Percentiles rank a stretch among this genome's conserved stretches.
These are phyloP conservation scores for Amphichorda felina DNA, from an alignment of 2,329 filamentous ascomycete species.

Conservation along the genomic window DNA sequence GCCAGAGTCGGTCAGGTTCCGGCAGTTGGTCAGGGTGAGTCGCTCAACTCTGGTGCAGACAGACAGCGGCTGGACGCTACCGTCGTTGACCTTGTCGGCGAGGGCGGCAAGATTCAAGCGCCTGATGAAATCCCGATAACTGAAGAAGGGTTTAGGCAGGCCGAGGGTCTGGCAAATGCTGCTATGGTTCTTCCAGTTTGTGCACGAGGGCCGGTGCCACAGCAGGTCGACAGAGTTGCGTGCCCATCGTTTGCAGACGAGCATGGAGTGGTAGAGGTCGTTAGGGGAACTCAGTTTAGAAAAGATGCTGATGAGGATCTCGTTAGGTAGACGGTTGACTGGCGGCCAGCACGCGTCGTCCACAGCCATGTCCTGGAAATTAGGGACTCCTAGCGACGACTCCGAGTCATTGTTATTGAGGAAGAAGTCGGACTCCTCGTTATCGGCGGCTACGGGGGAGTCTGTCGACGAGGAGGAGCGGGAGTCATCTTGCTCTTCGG, in stretches of 20 bases:
- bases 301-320: conserved; percentile 91
- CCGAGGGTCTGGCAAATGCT: conserved; percentile 71
- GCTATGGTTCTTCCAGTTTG: conserved; percentile 70
- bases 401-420: conserved; percentile 82
- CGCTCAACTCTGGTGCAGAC: conserved; percentile 87
- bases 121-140: conserved; percentile 83
- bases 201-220: conserved; percentile 90
- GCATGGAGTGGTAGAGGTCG: conserved; percentile 80
- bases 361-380: conserved; percentile 62
- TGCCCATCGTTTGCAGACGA: conserved; percentile 91
- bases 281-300: conserved; percentile 63
- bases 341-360: conserved; percentile 62
- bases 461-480: conserved; percentile 55
- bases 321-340: conserved; percentile 76
- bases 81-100: conserved; percentile 68
- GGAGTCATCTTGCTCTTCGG: conserved; percentile 36
- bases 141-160: conserved; percentile 65
- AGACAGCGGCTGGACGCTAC: conserved; percentile 70
- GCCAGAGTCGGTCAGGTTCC: conserved; percentile 71
- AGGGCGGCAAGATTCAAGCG: conserved; percentile 80
- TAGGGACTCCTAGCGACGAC: conserved; percentile 76
- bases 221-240: conserved; percentile 84
- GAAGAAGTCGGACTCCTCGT: conserved; percentile 92
- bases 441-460: conserved; percentile 63
- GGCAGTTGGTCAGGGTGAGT: conserved; percentile 84